Evolutionary conservation across 805 yeast genomes (phyloP), one percentile per base, ranked within the genome.

Genomic region (Wickerhamomyces mucosus): DNA sequence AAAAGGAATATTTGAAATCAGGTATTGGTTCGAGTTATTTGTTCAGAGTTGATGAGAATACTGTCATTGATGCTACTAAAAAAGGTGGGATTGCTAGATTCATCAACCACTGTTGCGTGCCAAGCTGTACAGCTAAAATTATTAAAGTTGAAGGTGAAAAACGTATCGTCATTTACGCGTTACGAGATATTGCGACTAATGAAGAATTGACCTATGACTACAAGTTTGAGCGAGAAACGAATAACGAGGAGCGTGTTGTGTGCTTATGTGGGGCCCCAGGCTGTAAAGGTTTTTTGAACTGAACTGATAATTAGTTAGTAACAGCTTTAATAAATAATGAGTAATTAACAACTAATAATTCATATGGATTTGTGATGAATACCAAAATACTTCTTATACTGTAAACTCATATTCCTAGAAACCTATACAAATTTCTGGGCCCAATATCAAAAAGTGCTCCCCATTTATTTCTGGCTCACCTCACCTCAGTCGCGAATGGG

Each of bases 81-180:
- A 82, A 78, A 41, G 99, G 99, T 18, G 96, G 97, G 4, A 88
- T 88, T 47, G 97, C 98, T 0, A 66, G 98, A 38, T 92, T 92
- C 50, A 92, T 92, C 53, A 92, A 92, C 48, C 99, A 92, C 55
- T 86, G 96, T 53, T 92, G 99, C 59, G 82, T 80, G 32, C 99
- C 99, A 2, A 86, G 95, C 43, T 92, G 98, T 59, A 86, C 95
- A 0, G 97, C 98, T 2, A 89, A 88, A 51, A 86, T 92, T 49
- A 88, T 88, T 48, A 85, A 85, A 54, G 96, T 86, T 24, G 96
- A 86, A 37, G 96, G 96, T 4, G 78, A 72, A 47, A 85, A 84
- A 58, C 69, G 97, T 54, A 89, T 92, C 61, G 97, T 88, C 32
- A 86, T 92, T 19, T 92, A 89, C 56, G 96, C 98, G 0, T 61